Evolutionary conservation across 495 filamentous ascomycete genomes (phyloP), one percentile per base, ranked within the genome.

Genomic region (Lasiosphaeria ovina): DNA sequence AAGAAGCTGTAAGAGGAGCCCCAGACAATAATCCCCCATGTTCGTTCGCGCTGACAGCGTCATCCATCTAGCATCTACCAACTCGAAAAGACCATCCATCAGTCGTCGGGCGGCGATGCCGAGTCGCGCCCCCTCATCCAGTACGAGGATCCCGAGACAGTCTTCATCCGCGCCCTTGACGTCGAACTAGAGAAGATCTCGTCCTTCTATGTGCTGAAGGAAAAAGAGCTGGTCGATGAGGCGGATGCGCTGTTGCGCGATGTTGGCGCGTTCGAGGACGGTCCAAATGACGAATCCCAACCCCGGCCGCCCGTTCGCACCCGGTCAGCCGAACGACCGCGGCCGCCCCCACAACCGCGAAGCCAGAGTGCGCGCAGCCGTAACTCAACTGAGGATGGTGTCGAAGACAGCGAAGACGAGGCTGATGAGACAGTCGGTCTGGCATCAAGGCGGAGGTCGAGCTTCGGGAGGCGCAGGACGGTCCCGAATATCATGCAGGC

Each of bases 161-260:
- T 91, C 58, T 98, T 97, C 66, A 79, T 78, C 53, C 85, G 86
- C 57, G 87, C 91, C 35, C 81, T 98, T 8, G 94, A 98, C 73
- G 79, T 86, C 3, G 94, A 98, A 70, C 75, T 98, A 56, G 92
- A 97, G 72, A 98, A 97, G 78, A 89, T 98, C 57, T 89, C 85
- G 69, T 88, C 87, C 2, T 98, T 98, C 74, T 98, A 91, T 74
- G 83, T 84, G 58, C 74, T 89, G 52, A 98, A 98, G 70, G 91
- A 98, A 74, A 74, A 81, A 9, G 92, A 97, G 68, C 85, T 98
- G 51, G 85, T 88, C 55, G 84, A 87, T 48, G 91, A 94, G 63
- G 87, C 93, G 3, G 85, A 88, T n/a, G 79, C 87, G 31, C 75
- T 97, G 7, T 69, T 92, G 59, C 83, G 77, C 31, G 94, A 97